Conservation (phyloP, 768 basidiomycete genomes). For the Termitomyces heimii region DNA sequence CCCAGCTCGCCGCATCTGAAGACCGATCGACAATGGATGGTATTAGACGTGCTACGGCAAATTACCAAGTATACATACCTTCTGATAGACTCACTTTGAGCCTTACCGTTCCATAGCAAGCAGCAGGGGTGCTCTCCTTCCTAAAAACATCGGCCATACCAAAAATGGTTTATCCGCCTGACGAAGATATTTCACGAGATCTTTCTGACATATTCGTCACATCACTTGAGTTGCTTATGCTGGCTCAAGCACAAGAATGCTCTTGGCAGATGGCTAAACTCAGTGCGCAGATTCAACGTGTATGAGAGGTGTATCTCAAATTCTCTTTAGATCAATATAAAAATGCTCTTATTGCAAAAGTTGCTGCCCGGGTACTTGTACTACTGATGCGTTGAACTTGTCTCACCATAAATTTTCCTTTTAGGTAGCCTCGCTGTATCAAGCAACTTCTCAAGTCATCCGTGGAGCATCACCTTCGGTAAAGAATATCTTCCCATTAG, state of each 20-base stretch:
- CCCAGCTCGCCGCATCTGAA: slow-evolving; percentile 67
- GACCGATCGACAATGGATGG: slow-evolving; percentile 73
- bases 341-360: slow-evolving; percentile 77
- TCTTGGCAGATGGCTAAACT: slow-evolving; percentile 91
- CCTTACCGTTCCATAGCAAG: slow-evolving; percentile 34
- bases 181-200: slow-evolving; percentile 55
- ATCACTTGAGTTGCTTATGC: slow-evolving; percentile 69
- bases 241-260: slow-evolving; percentile 95
- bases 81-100: not conserved
- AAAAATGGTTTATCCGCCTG: slow-evolving; percentile 38
- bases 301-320: slow-evolving; percentile 10
- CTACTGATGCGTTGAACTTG: not conserved
- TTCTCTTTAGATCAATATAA: slow-evolving; percentile 52
- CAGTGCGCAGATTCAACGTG: slow-evolving; percentile 40
- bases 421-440: slow-evolving; percentile 63
- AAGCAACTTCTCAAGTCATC: slow-evolving; percentile 37
- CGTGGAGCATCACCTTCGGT: slow-evolving; percentile 37
- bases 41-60: slow-evolving; percentile 68
- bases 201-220: slow-evolving; percentile 55
- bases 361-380: slow-evolving; percentile 60
- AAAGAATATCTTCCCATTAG: slow-evolving; percentile 47
- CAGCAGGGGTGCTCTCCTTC: slow-evolving; percentile 69
- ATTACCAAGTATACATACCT: slow-evolving; percentile 56
- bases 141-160: slow-evolving; percentile 49
- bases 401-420: not conserved